Evolutionary conservation across 306 rosid genomes (phyloP).

Genomic region (Chamaecrista fasciculata): DNA sequence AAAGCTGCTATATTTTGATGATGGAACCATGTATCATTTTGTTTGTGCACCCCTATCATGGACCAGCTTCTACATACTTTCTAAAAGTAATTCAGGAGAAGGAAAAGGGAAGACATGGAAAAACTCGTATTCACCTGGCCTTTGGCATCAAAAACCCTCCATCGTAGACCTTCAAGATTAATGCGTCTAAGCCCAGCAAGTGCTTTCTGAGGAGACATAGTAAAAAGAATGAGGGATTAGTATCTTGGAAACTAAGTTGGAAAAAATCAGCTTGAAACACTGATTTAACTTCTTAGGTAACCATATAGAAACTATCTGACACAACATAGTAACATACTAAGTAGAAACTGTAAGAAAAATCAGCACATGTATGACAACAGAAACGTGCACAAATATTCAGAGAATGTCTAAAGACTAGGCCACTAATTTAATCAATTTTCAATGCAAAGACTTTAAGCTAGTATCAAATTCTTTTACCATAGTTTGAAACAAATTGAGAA

Average conservation of each 20-base stretch:
- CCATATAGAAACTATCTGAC: not conserved
- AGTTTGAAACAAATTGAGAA: not conserved
- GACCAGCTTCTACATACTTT: not conserved
- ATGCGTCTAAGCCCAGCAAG: constrained; percentile 86
- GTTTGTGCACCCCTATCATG: not conserved
- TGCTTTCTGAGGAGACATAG: constrained; percentile 60
- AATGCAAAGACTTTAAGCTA: not conserved
- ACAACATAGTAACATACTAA: not conserved
- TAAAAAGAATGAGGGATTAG: not conserved
- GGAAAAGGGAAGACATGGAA: not conserved
- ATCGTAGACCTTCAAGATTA: constrained; percentile 79
- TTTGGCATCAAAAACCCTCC: constrained; percentile 93
- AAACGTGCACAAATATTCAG: not conserved
- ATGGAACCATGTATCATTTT: not conserved
- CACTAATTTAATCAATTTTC: not conserved
- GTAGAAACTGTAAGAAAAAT: too few relatives aligned
- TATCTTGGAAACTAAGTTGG: not conserved
- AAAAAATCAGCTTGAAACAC: not conserved
- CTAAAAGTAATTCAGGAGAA: not conserved
- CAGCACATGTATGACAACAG: not conserved
- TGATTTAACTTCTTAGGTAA: not conserved
- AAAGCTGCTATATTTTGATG: not conserved
- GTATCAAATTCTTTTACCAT: not conserved
- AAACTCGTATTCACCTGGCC: constrained; percentile 61
- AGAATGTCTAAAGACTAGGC: not conserved